Percentiles rank a stretch among this genome's conserved stretches.
Evolutionary conservation across 108 stramenopile species (phyloP).

Genomic region (Skeletonema potamos): DNA sequence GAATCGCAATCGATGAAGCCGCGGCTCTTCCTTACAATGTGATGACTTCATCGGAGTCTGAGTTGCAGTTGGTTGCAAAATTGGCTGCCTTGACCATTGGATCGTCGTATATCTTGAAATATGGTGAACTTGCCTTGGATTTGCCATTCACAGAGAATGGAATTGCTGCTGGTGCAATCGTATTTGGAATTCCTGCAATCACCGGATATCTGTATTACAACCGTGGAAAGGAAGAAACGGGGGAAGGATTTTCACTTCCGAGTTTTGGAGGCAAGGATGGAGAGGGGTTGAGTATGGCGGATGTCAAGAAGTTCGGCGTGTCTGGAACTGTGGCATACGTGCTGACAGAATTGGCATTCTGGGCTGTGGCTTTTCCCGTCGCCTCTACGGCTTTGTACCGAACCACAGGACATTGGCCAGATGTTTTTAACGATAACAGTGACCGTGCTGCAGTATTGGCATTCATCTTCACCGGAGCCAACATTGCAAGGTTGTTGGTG

Average conservation of each 20-base stretch:
- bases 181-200: conserved; percentile 70
- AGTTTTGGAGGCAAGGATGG: conserved; percentile 47
- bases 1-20: conserved; percentile 57
- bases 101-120: conserved; percentile 70
- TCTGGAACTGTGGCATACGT: conserved; percentile 86
- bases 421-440: conserved; percentile 72
- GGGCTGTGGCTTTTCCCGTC: conserved; percentile 88
- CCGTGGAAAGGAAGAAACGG: conserved; percentile 45
- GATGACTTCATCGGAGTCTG: conserved; percentile 46
- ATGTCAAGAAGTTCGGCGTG: conserved; percentile 88
- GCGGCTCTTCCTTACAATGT: conserved; percentile 59
- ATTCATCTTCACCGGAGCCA: conserved; percentile 85
- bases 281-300: conserved; percentile 64
- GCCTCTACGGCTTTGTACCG: conserved; percentile 77
- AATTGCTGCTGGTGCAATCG: conserved; percentile 60
- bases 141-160: conserved; percentile 69
- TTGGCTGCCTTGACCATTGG: conserved; percentile 56
- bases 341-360: conserved; percentile 88
- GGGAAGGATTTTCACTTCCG: conserved; percentile 48
- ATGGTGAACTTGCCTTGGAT: conserved; percentile 80
- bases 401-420: conserved; percentile 88
- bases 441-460: conserved; percentile 83
- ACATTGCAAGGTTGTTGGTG: conserved; percentile 81
- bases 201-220: conserved; percentile 68
- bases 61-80: conserved; percentile 60